These are phyloP conservation scores for Fraxinus angustifolia DNA, from an alignment of 305 asterid species.

Conservation along the genomic window DNA sequence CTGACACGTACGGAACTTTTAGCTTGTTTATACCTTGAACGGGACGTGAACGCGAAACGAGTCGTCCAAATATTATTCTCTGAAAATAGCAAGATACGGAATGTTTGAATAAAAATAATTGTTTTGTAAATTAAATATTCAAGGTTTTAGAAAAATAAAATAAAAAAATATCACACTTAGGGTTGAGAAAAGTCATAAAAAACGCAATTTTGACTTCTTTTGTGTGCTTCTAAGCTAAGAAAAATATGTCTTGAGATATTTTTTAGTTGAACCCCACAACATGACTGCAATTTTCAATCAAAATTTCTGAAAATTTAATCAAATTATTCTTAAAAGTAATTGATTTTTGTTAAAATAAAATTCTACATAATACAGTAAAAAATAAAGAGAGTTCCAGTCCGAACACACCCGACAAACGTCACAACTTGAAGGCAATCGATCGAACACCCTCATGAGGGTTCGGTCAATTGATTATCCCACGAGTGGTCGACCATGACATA, in stretches of 20 bases:
- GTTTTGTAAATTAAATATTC: not conserved
- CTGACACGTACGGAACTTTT: not conserved
- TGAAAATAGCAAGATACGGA: not conserved
- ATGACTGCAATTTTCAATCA: not conserved
- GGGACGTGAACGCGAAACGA: not conserved
- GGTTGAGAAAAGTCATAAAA: too few relatives aligned
- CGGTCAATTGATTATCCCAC: not conserved
- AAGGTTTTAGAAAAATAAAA: not conserved
- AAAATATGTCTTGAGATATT: not conserved
- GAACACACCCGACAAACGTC: not conserved
- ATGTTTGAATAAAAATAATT: not conserved
- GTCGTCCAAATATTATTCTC: not conserved
- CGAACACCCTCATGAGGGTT: not conserved
- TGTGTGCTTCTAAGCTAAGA: not conserved
- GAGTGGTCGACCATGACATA: not conserved
- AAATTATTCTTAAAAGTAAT: not conserved
- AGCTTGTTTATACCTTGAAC: not conserved
- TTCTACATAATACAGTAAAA: too few relatives aligned
- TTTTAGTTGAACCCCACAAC: not conserved
- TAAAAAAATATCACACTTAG: too few relatives aligned
- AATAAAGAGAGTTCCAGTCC: not conserved
- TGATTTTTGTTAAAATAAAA: too few relatives aligned
- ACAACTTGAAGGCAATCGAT: not conserved
- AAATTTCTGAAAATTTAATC: not conserved
- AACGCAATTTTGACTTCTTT: not conserved